Evolutionary conservation across 2,329 filamentous ascomycete species (phyloP).

Genomic region (Gyromitra esculenta): DNA sequence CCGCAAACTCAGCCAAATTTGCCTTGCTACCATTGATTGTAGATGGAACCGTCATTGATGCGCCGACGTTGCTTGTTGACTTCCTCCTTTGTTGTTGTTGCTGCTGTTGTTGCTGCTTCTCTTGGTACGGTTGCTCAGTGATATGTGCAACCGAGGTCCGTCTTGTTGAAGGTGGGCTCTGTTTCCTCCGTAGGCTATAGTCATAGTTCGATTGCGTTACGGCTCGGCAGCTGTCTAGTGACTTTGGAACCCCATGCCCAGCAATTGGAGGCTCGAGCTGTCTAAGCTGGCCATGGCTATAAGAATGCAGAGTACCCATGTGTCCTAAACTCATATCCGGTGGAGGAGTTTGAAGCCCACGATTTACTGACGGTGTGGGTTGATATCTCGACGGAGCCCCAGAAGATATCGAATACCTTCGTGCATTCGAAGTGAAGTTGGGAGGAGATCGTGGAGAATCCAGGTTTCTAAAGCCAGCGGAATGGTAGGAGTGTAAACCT

Average conservation of each 20-base stretch:
- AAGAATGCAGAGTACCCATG: constrained; percentile 41
- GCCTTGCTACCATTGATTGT: constrained; percentile 80
- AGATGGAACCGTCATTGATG: constrained; percentile 66
- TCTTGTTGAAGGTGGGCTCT: constrained; percentile 35
- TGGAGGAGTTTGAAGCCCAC: constrained; percentile 52
- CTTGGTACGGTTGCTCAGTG: constrained; percentile 31
- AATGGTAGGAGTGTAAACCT: constrained; percentile 45
- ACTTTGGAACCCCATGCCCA: constrained; percentile 46
- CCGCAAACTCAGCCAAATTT: constrained; percentile 82
- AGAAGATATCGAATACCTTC: constrained; percentile 45
- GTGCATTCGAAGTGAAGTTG: constrained; percentile 41
- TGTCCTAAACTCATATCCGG: constrained; percentile 49
- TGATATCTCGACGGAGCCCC: constrained; percentile 38
- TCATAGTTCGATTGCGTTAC: constrained; percentile 31
- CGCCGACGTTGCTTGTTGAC: constrained; percentile 40
- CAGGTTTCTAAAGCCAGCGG: constrained; percentile 30
- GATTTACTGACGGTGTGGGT: constrained; percentile 38
- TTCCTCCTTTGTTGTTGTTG: constrained; percentile 40
- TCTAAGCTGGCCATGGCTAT: constrained; percentile 46
- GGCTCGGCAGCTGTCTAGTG: constrained; percentile 44
- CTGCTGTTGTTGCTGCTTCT: constrained; percentile 40
- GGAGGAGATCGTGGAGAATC: constrained; percentile 44
- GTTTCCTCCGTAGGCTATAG: constrained; percentile 35
- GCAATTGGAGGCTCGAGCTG: constrained; percentile 51
- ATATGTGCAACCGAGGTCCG: constrained; percentile 40